A percentile compares a stretch with the other conserved stretches of the same genome.
phyloP scores from a whole-genome alignment of 192 early-diverging fungal genomes.

The Entrophospora sp. region DNA sequence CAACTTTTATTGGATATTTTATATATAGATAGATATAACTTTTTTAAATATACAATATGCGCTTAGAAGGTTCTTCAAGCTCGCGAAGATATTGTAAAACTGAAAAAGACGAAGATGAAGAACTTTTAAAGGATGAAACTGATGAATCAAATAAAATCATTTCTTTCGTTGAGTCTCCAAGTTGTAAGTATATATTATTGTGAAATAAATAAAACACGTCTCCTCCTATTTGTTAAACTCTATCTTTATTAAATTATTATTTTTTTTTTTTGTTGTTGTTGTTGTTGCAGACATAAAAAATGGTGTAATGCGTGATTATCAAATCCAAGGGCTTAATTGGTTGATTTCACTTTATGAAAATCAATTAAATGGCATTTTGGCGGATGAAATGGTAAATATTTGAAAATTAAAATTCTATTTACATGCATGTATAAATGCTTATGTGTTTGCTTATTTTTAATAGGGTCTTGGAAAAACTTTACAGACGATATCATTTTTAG shows the following conservation, averaged over 20 bases:
- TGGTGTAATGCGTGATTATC: slow-evolving; percentile 93
- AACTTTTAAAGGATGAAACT: slow-evolving; percentile 77
- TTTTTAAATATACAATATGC: too few species aligned
- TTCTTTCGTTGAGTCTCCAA: slow-evolving; percentile 84
- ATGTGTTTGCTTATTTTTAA: neutral
- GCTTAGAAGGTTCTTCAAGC: too few species aligned
- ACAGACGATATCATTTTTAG: slow-evolving; percentile 94
- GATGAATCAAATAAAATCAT: slow-evolving; percentile 41
- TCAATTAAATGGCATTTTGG: slow-evolving; percentile 97
- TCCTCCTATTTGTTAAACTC: neutral
- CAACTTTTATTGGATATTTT: too few species aligned
- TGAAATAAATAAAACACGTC: too few species aligned
- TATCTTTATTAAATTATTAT: too few species aligned
- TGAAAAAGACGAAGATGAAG: slow-evolving; percentile 91
- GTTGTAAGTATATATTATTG: slow-evolving; percentile 47
- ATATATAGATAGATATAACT: too few species aligned
- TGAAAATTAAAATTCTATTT: too few species aligned
- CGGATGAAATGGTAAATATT: slow-evolving; percentile 92
- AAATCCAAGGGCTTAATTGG: slow-evolving; percentile 98
- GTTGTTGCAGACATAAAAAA: slow-evolving; percentile 63
- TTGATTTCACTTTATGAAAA: slow-evolving; percentile 93
- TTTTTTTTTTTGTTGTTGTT: neutral
- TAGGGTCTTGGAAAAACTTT: slow-evolving; percentile 93
- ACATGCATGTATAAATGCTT: neutral
- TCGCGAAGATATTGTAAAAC: slow-evolving; percentile 86